phyloP scores from a whole-genome alignment of 1,139 yeast species.

The Meyerozyma smithsonii region DNA sequence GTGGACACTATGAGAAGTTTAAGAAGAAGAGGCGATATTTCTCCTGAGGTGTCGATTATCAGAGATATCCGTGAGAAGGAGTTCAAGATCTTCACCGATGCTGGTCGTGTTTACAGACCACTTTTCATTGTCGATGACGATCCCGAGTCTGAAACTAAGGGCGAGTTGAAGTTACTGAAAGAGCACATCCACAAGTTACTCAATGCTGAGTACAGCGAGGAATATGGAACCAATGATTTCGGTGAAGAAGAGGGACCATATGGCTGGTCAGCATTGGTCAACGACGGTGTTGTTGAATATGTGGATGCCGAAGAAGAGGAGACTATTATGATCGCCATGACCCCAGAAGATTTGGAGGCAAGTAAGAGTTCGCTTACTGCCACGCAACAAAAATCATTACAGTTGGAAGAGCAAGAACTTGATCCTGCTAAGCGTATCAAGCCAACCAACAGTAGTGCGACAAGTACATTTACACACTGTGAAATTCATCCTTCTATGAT shows the following conservation, averaged over 20 bases:
- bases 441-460: conserved; percentile 54
- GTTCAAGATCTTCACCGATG: conserved; percentile 93
- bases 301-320: conserved; percentile 98
- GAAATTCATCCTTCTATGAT: conserved; percentile 99
- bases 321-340: conserved; percentile 97
- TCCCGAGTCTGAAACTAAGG: conserved; percentile 66
- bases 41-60: conserved; percentile 93
- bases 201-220: conserved; percentile 53
- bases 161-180: conserved; percentile 78
- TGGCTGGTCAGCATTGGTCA: conserved; percentile 83
- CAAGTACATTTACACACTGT: conserved; percentile 95
- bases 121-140: conserved; percentile 87
- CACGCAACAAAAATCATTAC: conserved; percentile 37
- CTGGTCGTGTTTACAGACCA: conserved; percentile 97
- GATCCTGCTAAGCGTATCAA: conserved; percentile 90
- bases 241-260: conserved; percentile 54
- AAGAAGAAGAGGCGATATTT: conserved; percentile 93
- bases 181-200: conserved; percentile 73
- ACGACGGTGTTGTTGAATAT: conserved; percentile 86
- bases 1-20: conserved; percentile 87
- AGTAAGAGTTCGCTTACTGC: conserved; percentile 49
- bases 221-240: conserved; percentile 47
- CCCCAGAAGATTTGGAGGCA: conserved; percentile 90
- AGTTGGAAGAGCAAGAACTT: conserved; percentile 45
- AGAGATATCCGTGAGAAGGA: conserved; percentile 97